phyloP scores from a whole-genome alignment of 1,284 basidiomycete species.

The Schizopora paradoxa region DNA sequence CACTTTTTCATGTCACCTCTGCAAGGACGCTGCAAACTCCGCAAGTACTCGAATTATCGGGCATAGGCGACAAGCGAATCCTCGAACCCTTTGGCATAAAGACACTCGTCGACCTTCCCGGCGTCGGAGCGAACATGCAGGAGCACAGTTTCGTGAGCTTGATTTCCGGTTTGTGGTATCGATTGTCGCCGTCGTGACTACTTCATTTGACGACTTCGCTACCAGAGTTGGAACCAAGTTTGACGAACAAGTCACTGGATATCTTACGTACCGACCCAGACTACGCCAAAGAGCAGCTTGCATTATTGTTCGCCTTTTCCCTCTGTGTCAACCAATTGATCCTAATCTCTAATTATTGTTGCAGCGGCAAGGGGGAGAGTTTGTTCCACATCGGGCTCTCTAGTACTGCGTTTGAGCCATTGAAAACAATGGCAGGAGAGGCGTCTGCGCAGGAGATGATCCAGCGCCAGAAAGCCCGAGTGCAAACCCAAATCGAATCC shows the following conservation, averaged over 20 bases:
- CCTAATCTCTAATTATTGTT: not conserved
- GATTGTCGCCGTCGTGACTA: not conserved
- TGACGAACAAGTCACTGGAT: conserved; percentile 19
- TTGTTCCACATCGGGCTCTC: conserved; percentile 10
- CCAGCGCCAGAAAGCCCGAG: conserved; percentile 2
- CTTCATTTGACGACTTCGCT: not conserved
- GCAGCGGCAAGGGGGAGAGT: conserved; percentile 13
- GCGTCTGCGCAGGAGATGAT: conserved; percentile 16
- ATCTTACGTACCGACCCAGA: conserved; percentile 15
- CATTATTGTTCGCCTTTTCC: conserved; percentile 21
- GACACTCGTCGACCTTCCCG: conserved; percentile 31
- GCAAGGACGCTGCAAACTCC: conserved; percentile 27
- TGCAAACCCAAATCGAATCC: conserved; percentile 15
- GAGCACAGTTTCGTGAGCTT: conserved; percentile 25
- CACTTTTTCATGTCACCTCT: not conserved
- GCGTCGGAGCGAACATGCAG: conserved; percentile 31
- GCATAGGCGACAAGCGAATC: conserved; percentile 31
- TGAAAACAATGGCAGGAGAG: conserved; percentile 8
- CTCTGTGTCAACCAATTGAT: not conserved
- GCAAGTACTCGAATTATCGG: conserved; percentile 36
- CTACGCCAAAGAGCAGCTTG: conserved; percentile 17
- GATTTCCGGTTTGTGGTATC: conserved; percentile 19
- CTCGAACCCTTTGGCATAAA: conserved; percentile 29
- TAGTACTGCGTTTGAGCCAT: conserved; percentile 19
- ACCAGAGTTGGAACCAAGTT: conserved; percentile 7